Percentiles rank a stretch among this genome's conserved stretches.
phyloP scores from a whole-genome alignment of 495 filamentous ascomycete species.

The Xylaria longipes region DNA sequence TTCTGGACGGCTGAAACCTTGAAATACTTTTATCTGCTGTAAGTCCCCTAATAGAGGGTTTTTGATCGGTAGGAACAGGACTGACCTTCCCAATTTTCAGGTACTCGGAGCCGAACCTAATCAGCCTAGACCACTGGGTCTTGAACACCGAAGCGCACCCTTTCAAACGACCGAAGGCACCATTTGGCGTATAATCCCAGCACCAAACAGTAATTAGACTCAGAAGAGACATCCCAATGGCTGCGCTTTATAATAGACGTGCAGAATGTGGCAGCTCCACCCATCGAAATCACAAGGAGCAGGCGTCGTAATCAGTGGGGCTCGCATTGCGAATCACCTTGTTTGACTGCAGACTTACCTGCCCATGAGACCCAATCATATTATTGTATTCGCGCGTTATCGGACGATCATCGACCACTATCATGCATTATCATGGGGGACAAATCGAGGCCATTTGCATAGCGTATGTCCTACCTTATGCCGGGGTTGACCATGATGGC shows the following conservation, averaged over 20 bases:
- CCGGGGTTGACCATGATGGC: neutral
- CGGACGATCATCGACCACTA: neutral
- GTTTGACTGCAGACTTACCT: constrained; percentile 3
- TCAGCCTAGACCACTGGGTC: constrained; percentile 86
- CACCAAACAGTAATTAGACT: neutral
- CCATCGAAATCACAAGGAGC: constrained; percentile 1
- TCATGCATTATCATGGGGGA: constrained; percentile 7
- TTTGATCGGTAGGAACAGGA: constrained; percentile 6
- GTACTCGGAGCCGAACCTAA: constrained; percentile 59
- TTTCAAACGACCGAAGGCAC: constrained; percentile 56
- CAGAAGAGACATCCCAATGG: neutral
- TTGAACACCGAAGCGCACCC: constrained; percentile 70
- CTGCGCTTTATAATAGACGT: constrained; percentile 2
- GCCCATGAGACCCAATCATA: neutral
- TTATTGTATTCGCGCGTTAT: neutral
- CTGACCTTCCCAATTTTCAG: constrained; percentile 41
- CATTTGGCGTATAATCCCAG: constrained; percentile 19
- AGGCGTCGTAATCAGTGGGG: constrained; percentile 17
- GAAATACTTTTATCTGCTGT: constrained; percentile 94
- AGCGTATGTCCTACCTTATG: neutral
- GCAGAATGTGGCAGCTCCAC: constrained; percentile 5
- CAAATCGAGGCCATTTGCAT: constrained; percentile 18
- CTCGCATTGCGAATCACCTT: neutral
- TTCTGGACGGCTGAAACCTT: constrained; percentile 81
- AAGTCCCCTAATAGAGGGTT: constrained; percentile 43